Base-by-base conservation (phyloP, 2,329 filamentous ascomycete species). In the Stachybotrys chartarum region DNA sequence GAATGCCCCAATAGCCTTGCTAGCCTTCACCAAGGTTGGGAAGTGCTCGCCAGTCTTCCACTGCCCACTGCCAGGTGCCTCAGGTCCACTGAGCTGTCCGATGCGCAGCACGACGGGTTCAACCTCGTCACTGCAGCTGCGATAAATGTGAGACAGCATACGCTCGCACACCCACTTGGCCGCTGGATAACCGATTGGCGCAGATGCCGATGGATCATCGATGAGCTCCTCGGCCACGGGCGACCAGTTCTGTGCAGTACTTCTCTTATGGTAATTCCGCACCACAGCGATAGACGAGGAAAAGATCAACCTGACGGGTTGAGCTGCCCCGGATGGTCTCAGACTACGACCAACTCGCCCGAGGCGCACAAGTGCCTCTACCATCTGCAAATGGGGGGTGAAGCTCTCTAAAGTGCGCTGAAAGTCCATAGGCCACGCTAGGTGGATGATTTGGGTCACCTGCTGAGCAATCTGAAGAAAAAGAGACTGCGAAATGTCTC, bases 31-130 rank as follows among this genome's bases (percentile, higher is more conserved):
- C 16, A 79, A 53, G 50, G 74, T 74, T 0, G 67, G 61, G 12
- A 78, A 63, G 57, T 79, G 76, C 57, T 79, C 77, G 35, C 65
- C 65, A 1, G 69, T 61, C 54, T 78, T 79, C 77, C 76, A 79
- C 56, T 69, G 71, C 0, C 75, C 75, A 24, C 24, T 24, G 44
- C 65, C 72, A 6, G 59, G 66, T 5, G 61, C 66, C 1, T 57
- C 53, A 5, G 73, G 74, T 0, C 76, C 76, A 7, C 74, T 69
- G 35, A 79, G 71, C 54, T 79, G 76, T 1, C 74, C 76, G 0
- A 71, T 66, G 2, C 77, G 69, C 0, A 74, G 67, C 2, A 65
- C 64, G 58, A 71, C 70, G 0, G 73, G 59, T 30, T 69, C 67
- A 58, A 78, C 72, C 17, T 61, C 63, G 50, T 72, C 52, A 4